These are phyloP conservation scores for Aspergillus clavatus DNA, from an alignment of 2,329 filamentous ascomycete species.

Conservation along the genomic window DNA sequence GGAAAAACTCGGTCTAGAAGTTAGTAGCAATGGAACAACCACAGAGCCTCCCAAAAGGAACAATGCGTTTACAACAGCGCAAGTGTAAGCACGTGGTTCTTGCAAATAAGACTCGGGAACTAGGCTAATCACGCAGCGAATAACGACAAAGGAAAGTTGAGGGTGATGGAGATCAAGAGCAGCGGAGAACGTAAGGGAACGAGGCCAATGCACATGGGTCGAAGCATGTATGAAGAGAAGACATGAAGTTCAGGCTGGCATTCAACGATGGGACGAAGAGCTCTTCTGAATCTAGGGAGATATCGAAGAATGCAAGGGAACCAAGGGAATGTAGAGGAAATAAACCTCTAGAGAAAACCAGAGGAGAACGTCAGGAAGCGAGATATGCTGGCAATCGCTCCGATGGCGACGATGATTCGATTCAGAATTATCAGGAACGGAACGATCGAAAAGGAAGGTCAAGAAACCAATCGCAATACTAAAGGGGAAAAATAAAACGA, in stretches of 20 bases:
- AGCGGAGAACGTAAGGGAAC: conserved; percentile 10
- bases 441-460: neutral
- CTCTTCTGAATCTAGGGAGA: neutral
- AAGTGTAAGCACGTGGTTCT: conserved; percentile 21
- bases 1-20: conserved; percentile 10
- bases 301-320: conserved; percentile 4
- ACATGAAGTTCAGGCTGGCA: conserved; percentile 19
- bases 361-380: neutral
- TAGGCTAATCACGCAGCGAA: conserved; percentile 13
- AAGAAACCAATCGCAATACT: neutral
- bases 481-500: conserved; percentile 8
- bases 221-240: conserved; percentile 12
- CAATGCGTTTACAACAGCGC: conserved; percentile 23
- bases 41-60: conserved; percentile 30
- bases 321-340: neutral
- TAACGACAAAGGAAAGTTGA: conserved; percentile 7
- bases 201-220: conserved; percentile 12
- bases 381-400: neutral
- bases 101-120: conserved; percentile 15
- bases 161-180: conserved; percentile 8
- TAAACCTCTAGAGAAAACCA: neutral
- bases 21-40: conserved; percentile 19
- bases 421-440: neutral
- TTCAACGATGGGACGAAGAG: conserved; percentile 8
- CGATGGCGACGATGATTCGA: neutral